phyloP scores from a whole-genome alignment of 2,329 filamentous ascomycete genomes.

The Trichoderma atrobrunneum region DNA sequence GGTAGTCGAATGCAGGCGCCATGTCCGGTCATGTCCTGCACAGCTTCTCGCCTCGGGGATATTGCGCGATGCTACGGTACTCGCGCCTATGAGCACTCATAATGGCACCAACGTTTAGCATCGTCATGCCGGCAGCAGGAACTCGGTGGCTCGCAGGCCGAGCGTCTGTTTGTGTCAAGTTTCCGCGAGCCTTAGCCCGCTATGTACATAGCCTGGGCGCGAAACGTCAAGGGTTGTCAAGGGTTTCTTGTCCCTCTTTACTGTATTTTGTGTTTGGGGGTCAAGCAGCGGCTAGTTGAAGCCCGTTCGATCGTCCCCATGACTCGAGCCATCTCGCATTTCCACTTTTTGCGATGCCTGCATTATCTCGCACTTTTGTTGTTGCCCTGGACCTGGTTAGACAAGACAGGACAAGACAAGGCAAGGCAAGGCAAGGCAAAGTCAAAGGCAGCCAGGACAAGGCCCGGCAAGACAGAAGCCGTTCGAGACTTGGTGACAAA shows the following conservation, averaged over 20 bases:
- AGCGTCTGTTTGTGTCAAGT: neutral
- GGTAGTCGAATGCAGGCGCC: neutral
- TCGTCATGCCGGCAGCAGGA: neutral
- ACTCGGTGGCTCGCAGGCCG: neutral
- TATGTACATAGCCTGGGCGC: neutral
- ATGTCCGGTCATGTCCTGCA: neutral
- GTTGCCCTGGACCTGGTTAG: neutral
- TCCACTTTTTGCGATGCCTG: slow-evolving; percentile 6
- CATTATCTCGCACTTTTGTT: neutral
- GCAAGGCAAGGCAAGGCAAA: neutral
- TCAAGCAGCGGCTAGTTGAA: neutral
- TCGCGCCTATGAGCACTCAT: neutral
- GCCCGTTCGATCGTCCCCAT: neutral
- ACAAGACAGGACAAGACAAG: neutral
- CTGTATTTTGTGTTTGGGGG: neutral
- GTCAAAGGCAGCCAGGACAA: neutral
- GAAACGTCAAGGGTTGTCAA: neutral
- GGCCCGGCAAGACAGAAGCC: neutral
- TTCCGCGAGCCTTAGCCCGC: neutral
- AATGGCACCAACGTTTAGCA: neutral
- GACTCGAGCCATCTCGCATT: neutral
- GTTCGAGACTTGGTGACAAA: neutral
- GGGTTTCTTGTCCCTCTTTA: neutral
- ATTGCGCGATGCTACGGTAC: neutral
- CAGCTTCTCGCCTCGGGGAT: neutral